Base-by-base conservation (phyloP, 805 yeast species). In the Candida manassasensis region DNA sequence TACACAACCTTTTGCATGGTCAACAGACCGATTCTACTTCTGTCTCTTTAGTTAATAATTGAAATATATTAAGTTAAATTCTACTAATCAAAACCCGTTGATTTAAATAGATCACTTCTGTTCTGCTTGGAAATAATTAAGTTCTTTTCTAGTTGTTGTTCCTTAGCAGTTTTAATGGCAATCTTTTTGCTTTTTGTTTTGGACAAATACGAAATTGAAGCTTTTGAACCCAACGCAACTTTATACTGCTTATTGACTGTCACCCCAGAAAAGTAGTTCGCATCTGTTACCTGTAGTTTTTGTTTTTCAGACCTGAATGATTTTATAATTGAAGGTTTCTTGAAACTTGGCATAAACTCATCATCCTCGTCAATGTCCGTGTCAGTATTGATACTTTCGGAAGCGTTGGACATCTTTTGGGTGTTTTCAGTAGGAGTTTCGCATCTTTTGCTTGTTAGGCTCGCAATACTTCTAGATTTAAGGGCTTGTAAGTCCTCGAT, bases 151-250 rank as follows among this genome's bases (percentile, higher is more conserved):
- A 63, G 52, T 25, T 49, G 42, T 42, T 40, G 49, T 14, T 54
- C 57, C 29, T 52, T 57, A 21, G 47, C 41, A 32, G 59, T 54
- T 37, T 54, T 59, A 33, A 50, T 34, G 18, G 36, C 38, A 22
- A 44, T 41, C 39, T 59, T 54, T 19, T 55, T 52, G 29, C 55
- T 55, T 17, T 31, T 44, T 27, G 34, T 45, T 31, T 50, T 59
- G 8, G 80, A 73, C 49, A 75, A 51, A 36, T 71, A 72, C 30
- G 81, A 71, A 42, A 83, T 71, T 6, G 83, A 74, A 1, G 83
- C 75, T 41, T 67, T 73, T 4, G 75, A 60, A 6, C 81, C 75
- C 2, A 77, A 66, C 1, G 76, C 80, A 8, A 71, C 67, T 50
- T 69, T 77, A 47, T 75, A 74, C 19, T 71, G 67, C 21, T 72